Percentiles rank a stretch among this genome's conserved stretches.
Conservation (phyloP, 768 basidiomycete species). For the Pulveroboletus frians region DNA sequence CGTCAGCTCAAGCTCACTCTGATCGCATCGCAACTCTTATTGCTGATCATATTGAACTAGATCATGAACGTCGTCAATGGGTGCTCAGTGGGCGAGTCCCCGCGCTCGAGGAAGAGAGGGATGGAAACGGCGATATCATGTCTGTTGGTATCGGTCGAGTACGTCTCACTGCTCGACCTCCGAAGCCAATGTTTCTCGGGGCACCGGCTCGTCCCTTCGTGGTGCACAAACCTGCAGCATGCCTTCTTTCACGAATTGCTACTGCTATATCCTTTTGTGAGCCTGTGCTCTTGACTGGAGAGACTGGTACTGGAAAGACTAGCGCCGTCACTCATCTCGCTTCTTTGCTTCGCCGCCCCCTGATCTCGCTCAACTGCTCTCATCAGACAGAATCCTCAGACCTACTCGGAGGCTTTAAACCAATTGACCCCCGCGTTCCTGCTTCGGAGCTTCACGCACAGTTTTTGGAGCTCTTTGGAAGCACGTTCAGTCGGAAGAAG, state of each 20-base stretch:
- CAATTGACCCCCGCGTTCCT: conserved; percentile 82
- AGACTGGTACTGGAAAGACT: conserved; percentile 99
- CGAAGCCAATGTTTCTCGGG: conserved; percentile 31
- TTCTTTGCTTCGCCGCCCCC: conserved; percentile 62
- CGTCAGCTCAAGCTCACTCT: conserved; percentile 45
- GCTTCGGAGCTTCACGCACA: conserved; percentile 63
- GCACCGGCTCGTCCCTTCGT: conserved; percentile 64
- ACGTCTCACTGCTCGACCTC: conserved; percentile 45
- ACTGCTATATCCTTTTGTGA: conserved; percentile 68
- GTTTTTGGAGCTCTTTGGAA: conserved; percentile 77
- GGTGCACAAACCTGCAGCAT: conserved; percentile 78
- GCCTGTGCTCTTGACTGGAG: conserved; percentile 88
- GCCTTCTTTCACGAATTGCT: conserved; percentile 75
- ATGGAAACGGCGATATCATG: conserved; percentile 54
- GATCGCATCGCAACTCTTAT: conserved; percentile 49
- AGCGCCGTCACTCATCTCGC: conserved; percentile 87
- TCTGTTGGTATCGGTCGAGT: conserved; percentile 61
- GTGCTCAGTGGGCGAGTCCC: conserved; percentile 62
- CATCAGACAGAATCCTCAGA: conserved; percentile 96
- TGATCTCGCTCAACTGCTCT: conserved; percentile 89
- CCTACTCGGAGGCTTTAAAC: conserved; percentile 91
- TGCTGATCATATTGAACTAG: conserved; percentile 60
- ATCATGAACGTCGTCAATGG: conserved; percentile 66
- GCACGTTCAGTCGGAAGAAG: conserved; percentile 84
- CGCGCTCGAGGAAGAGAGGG: conserved; percentile 61